Percentiles rank a stretch among this genome's conserved stretches.
These are phyloP conservation scores for Termitomyces sp. DNA, from an alignment of 768 basidiomycete species.

Conservation along the genomic window DNA sequence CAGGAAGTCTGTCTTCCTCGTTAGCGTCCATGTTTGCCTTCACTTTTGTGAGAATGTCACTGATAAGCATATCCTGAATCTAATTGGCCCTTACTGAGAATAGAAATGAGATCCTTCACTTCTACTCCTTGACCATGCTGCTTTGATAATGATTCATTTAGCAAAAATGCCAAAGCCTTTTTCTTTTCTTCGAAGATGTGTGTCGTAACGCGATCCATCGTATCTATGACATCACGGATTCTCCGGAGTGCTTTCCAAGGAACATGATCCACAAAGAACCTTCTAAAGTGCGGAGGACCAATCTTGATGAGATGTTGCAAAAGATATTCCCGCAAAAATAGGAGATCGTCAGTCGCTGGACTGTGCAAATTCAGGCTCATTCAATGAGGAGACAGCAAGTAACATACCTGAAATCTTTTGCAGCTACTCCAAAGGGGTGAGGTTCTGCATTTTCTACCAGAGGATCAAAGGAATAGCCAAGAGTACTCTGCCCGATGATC, in stretches of 20 bases:
- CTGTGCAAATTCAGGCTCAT: background rate
- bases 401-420: constrained; percentile 18
- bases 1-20: constrained; percentile 24
- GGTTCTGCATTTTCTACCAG: constrained; percentile 18
- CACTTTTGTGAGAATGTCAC: constrained; percentile 16
- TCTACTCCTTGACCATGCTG: constrained; percentile 18
- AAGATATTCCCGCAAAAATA: constrained; percentile 15
- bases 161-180: constrained; percentile 17
- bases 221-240: constrained; percentile 25
- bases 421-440: constrained; percentile 21
- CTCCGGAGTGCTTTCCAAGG: constrained; percentile 20
- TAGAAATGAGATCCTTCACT: constrained; percentile 25
- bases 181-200: constrained; percentile 30
- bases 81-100: constrained; percentile 15
- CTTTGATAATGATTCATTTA: constrained; percentile 16
- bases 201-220: constrained; percentile 24
- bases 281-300: constrained; percentile 26
- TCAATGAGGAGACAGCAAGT: background rate
- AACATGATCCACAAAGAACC: constrained; percentile 21
- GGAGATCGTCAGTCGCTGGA: constrained; percentile 5
- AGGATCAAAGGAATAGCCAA: constrained; percentile 25
- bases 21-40: constrained; percentile 25
- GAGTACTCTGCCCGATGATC: constrained; percentile 23
- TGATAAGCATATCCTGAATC: background rate
- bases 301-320: constrained; percentile 24